Conservation (phyloP, 2,329 filamentous ascomycete species). For the Acrodontium crateriforme region DNA sequence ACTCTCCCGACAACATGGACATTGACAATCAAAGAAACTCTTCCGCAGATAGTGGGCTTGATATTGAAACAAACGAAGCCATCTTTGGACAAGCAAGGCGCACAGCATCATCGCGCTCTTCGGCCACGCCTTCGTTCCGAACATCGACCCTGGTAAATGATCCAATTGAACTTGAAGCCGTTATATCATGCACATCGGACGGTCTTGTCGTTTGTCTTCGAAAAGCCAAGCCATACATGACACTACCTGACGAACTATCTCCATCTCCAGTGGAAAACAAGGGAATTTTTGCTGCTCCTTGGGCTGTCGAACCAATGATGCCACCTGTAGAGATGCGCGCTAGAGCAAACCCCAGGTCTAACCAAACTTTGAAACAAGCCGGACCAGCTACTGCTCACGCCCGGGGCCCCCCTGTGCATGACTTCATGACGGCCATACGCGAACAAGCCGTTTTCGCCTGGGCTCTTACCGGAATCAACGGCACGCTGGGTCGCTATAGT, state of each 20-base stretch:
- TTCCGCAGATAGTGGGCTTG: conserved; percentile 33
- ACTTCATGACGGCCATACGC: conserved; percentile 67
- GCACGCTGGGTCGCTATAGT: conserved; percentile 51
- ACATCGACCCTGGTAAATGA: conserved; percentile 14
- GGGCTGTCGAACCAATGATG: conserved; percentile 54
- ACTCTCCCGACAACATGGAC: conserved; percentile 27
- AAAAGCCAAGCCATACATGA: conserved; percentile 57
- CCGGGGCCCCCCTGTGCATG: conserved; percentile 28
- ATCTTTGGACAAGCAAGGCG: conserved; percentile 29
- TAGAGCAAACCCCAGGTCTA: conserved; percentile 13
- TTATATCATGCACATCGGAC: conserved; percentile 84
- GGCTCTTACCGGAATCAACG: conserved; percentile 69
- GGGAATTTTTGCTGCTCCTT: conserved; percentile 67
- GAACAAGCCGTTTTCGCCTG: conserved; percentile 83
- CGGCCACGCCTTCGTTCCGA: conserved; percentile 15
- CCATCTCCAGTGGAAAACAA: conserved; percentile 36
- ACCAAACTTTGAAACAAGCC: conserved; percentile 13
- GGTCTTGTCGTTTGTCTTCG: conserved; percentile 71
- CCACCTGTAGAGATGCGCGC: conserved; percentile 24
- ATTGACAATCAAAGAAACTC: conserved; percentile 24
- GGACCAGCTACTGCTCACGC: conserved; percentile 28
- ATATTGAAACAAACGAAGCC: conserved; percentile 25
- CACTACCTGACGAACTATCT: conserved; percentile 38
- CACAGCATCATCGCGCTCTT: conserved; percentile 25
- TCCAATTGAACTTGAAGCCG: conserved; percentile 65